phyloP scores from a whole-genome alignment of 2,329 filamentous ascomycete genomes.

The Ramularia collo-cygni region DNA sequence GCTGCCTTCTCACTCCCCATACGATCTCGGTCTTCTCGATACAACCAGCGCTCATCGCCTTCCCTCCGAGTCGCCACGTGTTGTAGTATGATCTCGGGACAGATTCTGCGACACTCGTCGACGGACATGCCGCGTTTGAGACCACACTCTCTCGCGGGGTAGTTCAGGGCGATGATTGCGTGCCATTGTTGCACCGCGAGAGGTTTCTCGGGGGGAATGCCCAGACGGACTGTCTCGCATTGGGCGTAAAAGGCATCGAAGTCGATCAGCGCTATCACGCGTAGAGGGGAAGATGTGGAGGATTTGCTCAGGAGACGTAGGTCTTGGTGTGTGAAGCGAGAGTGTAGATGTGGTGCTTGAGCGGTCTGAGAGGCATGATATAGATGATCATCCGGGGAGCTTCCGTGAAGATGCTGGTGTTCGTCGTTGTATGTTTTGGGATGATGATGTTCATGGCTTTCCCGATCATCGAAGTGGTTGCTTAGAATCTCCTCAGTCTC shows the following conservation, averaged over 20 bases:
- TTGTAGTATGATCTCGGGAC: slow-evolving; percentile 74
- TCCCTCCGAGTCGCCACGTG: slow-evolving; percentile 95
- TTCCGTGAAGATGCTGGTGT: not conserved
- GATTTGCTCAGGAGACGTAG: slow-evolving; percentile 67
- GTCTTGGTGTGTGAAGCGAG: slow-evolving; percentile 71
- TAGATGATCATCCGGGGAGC: not conserved
- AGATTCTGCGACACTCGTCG: slow-evolving; percentile 76
- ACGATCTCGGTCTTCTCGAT: slow-evolving; percentile 69
- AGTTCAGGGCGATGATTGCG: slow-evolving; percentile 92
- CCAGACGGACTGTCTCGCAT: slow-evolving; percentile 86
- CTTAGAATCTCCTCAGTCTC: not conserved
- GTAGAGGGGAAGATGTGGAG: slow-evolving; percentile 66
- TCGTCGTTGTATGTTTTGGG: too few species aligned
- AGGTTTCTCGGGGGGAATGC: slow-evolving; percentile 65
- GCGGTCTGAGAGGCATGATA: not conserved
- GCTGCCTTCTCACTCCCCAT: slow-evolving; percentile 90
- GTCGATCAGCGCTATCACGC: slow-evolving; percentile 85
- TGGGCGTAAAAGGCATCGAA: slow-evolving; percentile 95
- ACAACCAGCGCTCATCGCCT: slow-evolving; percentile 86
- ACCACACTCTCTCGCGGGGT: slow-evolving; percentile 74
- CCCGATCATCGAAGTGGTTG: not conserved
- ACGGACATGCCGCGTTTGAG: slow-evolving; percentile 73
- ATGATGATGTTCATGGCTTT: not conserved
- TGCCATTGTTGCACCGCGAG: slow-evolving; percentile 95
- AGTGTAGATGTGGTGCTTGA: not conserved